Evolutionary conservation across 352 stramenopile genomes (phyloP), one percentile per base, ranked within the genome.

Genomic region (Phytophthora sp.): DNA sequence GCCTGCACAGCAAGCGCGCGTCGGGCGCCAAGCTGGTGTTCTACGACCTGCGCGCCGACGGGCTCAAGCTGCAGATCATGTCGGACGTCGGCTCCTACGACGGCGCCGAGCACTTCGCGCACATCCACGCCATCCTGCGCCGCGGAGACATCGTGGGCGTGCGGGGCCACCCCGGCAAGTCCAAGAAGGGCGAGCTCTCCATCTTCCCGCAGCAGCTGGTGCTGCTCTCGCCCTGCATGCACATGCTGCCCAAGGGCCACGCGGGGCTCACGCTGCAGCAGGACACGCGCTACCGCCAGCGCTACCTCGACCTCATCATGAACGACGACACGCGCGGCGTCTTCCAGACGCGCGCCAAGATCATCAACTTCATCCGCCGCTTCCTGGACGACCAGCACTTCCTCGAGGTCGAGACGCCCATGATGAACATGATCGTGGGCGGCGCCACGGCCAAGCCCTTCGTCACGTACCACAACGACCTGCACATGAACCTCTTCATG

Each of bases 391-490:
- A 91, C 5, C 82, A 82, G 39, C 77, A 94, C 31, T 99, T 99
- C 67, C 71, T 99, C 31, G 98, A 99, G 77, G 98, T 99, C 45
- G 97, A 99, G 77, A 99, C 97, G 46, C 97, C 97, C 2, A 97
- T 99, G 59, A 89, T 99, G 77, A 97, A 98, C 73, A 92, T 91
- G 64, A 93, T 97, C 56, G 88, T 93, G 30, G 97, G 97, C 41
- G 97, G 97, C 23, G 97, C 97, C 6, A 97, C 97, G 56, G 97
- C 97, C 20, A 97, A 98, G 70, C 97, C 97, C 5, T 99, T 99
- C 66, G 92, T 98, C 71, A 99, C 97, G 27, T 97, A 97, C 77
- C 94, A 98, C 76, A 98, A 99, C 70, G 88, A 93, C 18, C 84
- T 99, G 71, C 91, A 98, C 81, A 97, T 98, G 88, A 93, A 98